Base-by-base conservation (phyloP, 2,329 filamentous ascomycete species). In the Hypomyces rosellus region DNA sequence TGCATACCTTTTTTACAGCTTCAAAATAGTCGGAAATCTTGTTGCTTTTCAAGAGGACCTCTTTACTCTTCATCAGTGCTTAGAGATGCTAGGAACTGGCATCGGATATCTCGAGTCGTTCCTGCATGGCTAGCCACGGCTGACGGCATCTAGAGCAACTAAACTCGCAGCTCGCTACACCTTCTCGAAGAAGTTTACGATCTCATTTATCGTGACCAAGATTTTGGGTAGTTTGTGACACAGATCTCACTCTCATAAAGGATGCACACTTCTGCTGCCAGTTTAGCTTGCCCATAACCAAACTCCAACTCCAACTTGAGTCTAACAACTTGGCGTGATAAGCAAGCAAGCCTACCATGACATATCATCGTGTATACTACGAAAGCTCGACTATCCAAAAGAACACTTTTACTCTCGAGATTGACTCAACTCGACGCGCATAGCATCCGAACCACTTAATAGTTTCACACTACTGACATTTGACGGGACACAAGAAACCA, bases 111-210 rank as follows among this genome's bases (percentile, higher is more conserved):
- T 30, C 25, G 25, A 30, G 25, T 30, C 36, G 36, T 47, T 33
- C 44, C 20, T 46, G 4, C 7, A 36, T 25, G 25, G 43, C 13
- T 14, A 38, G 15, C 45, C 34, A 45, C 18, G 22, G 40, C 25
- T 30, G 9, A 30, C 9, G 9, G 6, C 25, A 30, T 30, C 9
- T 30, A 43, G 18, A 51, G 5, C 34, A 18, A 45, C 34, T 15
- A 40, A 14, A 16, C 13, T 38, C 6, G 36, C 43, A 43, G 7
- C 45, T 51, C 49, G 45, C 49, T 34, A 40, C 49, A 46, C 49
- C 38, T 47, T 47, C 49, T 51, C 22, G 16, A 51, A 51, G 22
- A 20, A 38, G 49, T 47, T 43, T 42, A 43, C 45, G 39, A n/a
- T 15, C 30, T 38, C 36, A 38, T 38, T 16, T 38, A 38, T 38